Percentiles rank a stretch among this genome's conserved stretches.
These are phyloP conservation scores for Dactylellina parvicollis DNA, from an alignment of 2,329 filamentous ascomycete species.

Conservation along the genomic window DNA sequence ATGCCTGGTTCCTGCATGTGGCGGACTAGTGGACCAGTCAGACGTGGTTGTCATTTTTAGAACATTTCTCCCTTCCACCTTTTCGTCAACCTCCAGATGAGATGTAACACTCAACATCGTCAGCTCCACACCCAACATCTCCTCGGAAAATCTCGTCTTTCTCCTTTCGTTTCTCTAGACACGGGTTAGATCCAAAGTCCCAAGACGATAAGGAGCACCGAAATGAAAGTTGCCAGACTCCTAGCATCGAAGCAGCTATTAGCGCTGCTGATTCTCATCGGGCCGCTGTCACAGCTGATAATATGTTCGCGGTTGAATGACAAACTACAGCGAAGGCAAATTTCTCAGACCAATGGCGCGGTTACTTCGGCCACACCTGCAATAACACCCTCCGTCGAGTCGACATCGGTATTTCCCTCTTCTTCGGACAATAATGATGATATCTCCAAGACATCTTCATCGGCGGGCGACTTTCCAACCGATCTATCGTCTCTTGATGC, in stretches of 20 bases:
- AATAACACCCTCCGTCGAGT: neutral
- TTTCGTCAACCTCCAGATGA: neutral
- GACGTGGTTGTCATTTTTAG: slow-evolving; percentile 36
- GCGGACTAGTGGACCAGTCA: neutral
- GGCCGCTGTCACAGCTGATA: slow-evolving; percentile 8
- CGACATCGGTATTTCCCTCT: too few relatives aligned
- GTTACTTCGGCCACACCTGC: neutral
- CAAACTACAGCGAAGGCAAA: slow-evolving; percentile 28
- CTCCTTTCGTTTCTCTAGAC: neutral
- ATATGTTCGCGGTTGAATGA: slow-evolving; percentile 13
- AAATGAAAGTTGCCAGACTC: slow-evolving; percentile 15
- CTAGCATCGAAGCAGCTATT: slow-evolving; percentile 3
- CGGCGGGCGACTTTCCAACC: neutral
- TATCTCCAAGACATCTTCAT: neutral
- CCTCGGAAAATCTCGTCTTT: neutral
- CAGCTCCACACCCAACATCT: neutral
- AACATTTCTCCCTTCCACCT: neutral
- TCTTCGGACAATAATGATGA: neutral
- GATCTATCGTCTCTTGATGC: neutral
- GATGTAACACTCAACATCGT: neutral
- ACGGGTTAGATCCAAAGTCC: neutral
- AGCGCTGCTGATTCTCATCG: slow-evolving; percentile 8
- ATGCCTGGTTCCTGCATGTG: slow-evolving; percentile 26
- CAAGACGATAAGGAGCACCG: neutral
- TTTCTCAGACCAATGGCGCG: slow-evolving; percentile 2